Conservation (phyloP, 352 stramenopile genomes). For the Saprolegnia diclina region DNA sequence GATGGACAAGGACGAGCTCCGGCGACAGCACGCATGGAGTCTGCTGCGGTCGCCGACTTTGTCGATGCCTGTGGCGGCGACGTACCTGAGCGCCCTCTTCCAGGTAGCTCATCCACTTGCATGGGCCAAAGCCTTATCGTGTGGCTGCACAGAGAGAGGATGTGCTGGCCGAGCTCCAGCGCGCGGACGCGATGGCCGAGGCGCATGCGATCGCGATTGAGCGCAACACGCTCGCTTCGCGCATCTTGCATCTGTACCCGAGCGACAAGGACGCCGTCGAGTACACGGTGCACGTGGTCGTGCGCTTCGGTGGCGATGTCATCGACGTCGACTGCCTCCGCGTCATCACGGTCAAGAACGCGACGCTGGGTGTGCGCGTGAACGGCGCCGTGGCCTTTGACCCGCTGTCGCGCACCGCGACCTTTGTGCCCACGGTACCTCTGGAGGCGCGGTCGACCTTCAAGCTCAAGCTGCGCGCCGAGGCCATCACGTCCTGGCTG, state of each 20-base stretch:
- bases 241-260: slow-evolving; percentile 7
- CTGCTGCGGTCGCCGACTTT: not conserved
- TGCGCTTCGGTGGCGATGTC: slow-evolving; percentile 12
- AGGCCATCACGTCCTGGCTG: not conserved
- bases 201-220: not conserved
- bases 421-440: slow-evolving; percentile 11
- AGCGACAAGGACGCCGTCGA: not conserved
- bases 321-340: slow-evolving; percentile 21
- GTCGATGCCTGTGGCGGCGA: not conserved
- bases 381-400: slow-evolving; percentile 11
- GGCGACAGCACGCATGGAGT: slow-evolving; percentile 22
- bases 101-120: slow-evolving; percentile 1
- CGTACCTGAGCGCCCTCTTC: slow-evolving; percentile 1
- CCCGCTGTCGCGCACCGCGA: not conserved
- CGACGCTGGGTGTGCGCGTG: slow-evolving; percentile 1
- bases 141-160: not conserved
- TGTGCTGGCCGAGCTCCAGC: slow-evolving; percentile 2
- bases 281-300: not conserved
- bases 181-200: not conserved
- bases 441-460: slow-evolving; percentile 17
- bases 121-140: not conserved
- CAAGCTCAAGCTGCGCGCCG: slow-evolving; percentile 20
- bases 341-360: slow-evolving; percentile 25
- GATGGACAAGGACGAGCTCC: slow-evolving; percentile 4
- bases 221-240: slow-evolving; percentile 15